Conservation (phyloP, 306 rosid genomes). For the Castanea crenata region DNA sequence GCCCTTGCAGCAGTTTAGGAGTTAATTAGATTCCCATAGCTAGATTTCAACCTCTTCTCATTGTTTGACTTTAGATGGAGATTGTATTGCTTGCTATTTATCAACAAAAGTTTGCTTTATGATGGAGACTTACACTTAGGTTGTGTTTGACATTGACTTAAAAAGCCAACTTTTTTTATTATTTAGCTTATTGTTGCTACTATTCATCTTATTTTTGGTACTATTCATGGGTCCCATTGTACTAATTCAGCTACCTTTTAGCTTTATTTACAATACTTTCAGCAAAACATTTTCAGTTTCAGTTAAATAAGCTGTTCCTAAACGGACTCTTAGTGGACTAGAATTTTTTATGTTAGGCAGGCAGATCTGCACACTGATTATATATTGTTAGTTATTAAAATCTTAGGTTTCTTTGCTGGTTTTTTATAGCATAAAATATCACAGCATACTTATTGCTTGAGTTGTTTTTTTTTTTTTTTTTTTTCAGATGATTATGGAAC, state of each 20-base stretch:
- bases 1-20: background rate
- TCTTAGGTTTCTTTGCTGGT: background rate
- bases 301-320: too few relatives aligned
- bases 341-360: background rate
- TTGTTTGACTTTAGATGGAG: background rate
- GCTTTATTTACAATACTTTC: too few relatives aligned
- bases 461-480: background rate
- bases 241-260: too few relatives aligned
- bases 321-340: background rate
- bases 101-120: too few relatives aligned
- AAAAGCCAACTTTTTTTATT: too few relatives aligned
- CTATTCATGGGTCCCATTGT: too few relatives aligned
- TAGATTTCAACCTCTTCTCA: background rate
- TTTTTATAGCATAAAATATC: background rate
- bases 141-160: too few relatives aligned
- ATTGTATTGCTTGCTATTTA: too few relatives aligned
- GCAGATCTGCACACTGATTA: background rate
- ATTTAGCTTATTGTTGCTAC: too few relatives aligned
- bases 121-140: too few relatives aligned
- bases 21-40: background rate
- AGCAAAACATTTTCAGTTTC: too few relatives aligned
- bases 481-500: conserved; percentile 93
- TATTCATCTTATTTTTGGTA: too few relatives aligned
- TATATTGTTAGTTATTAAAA: background rate
- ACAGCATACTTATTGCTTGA: conserved; percentile 15